These are phyloP conservation scores for Cydonia oblonga DNA, from an alignment of 331 rosid species.

Conservation along the genomic window DNA sequence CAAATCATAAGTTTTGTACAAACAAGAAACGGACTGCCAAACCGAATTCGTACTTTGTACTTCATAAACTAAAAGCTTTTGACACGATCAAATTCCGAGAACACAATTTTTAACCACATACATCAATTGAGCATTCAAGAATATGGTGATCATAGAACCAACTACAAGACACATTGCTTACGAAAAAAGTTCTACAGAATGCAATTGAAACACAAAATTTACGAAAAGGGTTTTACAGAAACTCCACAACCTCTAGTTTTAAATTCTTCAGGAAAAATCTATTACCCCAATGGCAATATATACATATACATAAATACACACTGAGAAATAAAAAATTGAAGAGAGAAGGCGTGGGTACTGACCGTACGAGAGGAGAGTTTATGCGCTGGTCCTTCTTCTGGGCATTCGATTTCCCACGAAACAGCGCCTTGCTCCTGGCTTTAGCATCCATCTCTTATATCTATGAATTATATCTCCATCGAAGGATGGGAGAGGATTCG, in stretches of 20 bases:
- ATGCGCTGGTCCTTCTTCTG: conserved; percentile 80
- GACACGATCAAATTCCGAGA: neutral
- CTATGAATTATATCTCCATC: neutral
- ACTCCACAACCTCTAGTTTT: neutral
- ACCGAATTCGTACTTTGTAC: neutral
- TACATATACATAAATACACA: neutral
- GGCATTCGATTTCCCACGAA: conserved; percentile 69
- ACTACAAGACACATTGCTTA: neutral
- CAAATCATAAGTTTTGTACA: neutral
- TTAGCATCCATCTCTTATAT: conserved; percentile 44
- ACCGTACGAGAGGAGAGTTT: conserved; percentile 76
- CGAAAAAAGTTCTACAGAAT: neutral
- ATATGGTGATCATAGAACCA: neutral
- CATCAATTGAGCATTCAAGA: neutral
- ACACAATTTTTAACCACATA: neutral
- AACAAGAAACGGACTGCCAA: neutral
- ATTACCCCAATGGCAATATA: neutral
- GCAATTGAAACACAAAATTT: neutral
- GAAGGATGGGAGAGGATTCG: neutral
- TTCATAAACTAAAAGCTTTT: neutral
- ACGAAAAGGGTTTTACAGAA: neutral
- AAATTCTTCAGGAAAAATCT: neutral
- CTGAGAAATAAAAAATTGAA: too few species aligned
- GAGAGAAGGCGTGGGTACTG: neutral
- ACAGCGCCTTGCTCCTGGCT: conserved; percentile 51